Evolutionary conservation across 345 rosid genomes (phyloP).

Genomic region (Balakata baccata): DNA sequence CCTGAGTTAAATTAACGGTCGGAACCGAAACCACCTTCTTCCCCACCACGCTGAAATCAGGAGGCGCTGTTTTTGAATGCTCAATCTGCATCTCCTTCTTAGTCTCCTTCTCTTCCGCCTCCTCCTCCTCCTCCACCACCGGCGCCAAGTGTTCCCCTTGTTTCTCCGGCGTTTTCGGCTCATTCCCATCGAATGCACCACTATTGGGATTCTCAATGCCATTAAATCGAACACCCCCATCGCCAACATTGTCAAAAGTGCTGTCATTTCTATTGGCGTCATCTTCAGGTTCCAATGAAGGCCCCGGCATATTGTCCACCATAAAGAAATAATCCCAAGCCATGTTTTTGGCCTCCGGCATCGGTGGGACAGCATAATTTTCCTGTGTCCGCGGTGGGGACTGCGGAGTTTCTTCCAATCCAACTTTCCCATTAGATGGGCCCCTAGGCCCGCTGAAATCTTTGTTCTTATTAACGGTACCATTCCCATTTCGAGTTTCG

Average conservation of each 20-base stretch:
- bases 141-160: constrained; percentile 23
- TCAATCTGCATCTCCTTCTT: constrained; percentile 44
- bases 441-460: constrained; percentile 20
- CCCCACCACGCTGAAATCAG: constrained; percentile 45
- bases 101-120: constrained; percentile 17
- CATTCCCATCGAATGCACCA: constrained; percentile 25
- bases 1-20: constrained; percentile 56
- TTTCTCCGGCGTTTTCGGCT: constrained; percentile 65
- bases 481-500: constrained; percentile 15
- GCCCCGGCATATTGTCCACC: constrained; percentile 58
- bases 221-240: constrained; percentile 15
- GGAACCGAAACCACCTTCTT: constrained; percentile 25
- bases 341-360: constrained; percentile 37
- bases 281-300: constrained; percentile 48
- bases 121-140: constrained; percentile 15
- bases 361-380: constrained; percentile 39
- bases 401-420: constrained; percentile 33
- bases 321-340: constrained; percentile 37
- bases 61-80: constrained; percentile 60
- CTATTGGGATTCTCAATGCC: constrained; percentile 3
- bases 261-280: constrained; percentile 9
- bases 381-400: constrained; percentile 33
- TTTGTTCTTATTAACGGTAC: constrained; percentile 25
- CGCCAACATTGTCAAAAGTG: constrained; percentile 13
- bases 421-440: constrained; percentile 28